Evolutionary conservation across 1,139 yeast species (phyloP).

Genomic region (Lizanozyma gosingica): DNA sequence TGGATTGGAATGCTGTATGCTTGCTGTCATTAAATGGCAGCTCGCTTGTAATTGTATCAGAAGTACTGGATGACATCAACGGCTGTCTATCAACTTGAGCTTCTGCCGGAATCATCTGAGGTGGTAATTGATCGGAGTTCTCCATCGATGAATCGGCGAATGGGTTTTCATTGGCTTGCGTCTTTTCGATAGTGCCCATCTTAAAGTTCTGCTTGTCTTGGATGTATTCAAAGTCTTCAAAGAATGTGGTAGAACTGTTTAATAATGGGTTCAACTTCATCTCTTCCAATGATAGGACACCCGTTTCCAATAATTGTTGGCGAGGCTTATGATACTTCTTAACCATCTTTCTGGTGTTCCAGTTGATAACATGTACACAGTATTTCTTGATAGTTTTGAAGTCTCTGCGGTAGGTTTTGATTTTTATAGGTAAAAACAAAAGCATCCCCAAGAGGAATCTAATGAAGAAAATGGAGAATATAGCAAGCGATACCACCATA

Average conservation of each 20-base stretch:
- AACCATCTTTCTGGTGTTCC: slow-evolving; percentile 44
- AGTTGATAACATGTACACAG: slow-evolving; percentile 49
- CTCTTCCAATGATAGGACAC: slow-evolving; percentile 18
- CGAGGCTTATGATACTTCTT: slow-evolving; percentile 37
- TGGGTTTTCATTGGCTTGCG: no score
- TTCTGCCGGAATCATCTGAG: no score
- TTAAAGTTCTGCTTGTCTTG: no score
- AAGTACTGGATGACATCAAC: no score
- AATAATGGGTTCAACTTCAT: slow-evolving; percentile 22
- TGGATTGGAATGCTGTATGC: background rate
- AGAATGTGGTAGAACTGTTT: slow-evolving; percentile 6
- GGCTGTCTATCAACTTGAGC: no score
- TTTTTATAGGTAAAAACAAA: slow-evolving; percentile 46
- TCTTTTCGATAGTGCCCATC: no score
- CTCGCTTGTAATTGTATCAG: no score
- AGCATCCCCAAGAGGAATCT: slow-evolving; percentile 51
- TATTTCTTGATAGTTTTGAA: slow-evolving; percentile 42
- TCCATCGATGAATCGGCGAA: no score
- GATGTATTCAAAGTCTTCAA: slow-evolving; percentile 2
- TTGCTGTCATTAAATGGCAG: background rate
- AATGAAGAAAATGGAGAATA: slow-evolving; percentile 65
- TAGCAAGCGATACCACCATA: slow-evolving; percentile 67
- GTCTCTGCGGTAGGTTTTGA: slow-evolving; percentile 32
- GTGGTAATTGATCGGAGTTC: no score
- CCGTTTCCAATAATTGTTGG: slow-evolving; percentile 24